phyloP scores from a whole-genome alignment of 2,329 filamentous ascomycete species.

The Xylaria sp. region DNA sequence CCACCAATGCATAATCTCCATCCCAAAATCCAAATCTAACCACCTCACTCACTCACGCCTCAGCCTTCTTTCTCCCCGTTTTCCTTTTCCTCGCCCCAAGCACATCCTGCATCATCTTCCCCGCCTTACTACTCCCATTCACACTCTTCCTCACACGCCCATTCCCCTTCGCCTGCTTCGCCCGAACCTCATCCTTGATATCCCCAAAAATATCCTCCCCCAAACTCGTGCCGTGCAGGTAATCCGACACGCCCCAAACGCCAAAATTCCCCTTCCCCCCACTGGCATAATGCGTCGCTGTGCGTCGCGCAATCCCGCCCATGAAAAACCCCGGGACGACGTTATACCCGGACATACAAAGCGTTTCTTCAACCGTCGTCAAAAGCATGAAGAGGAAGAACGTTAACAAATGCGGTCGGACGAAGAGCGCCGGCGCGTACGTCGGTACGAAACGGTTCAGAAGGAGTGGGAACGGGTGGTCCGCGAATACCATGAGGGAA shows the following conservation, averaged over 20 bases:
- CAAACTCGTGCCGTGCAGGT: slow-evolving; percentile 51
- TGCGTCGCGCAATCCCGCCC: slow-evolving; percentile 44
- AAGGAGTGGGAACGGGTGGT: slow-evolving; percentile 62
- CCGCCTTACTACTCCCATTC: slow-evolving; percentile 23
- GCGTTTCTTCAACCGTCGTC: slow-evolving; percentile 60
- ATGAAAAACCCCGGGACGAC: slow-evolving; percentile 50
- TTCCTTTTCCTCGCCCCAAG: not conserved
- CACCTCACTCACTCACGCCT: not conserved
- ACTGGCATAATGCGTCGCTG: slow-evolving; percentile 50
- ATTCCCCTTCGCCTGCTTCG: slow-evolving; percentile 45
- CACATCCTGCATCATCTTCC: not conserved
- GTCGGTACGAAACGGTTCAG: slow-evolving; percentile 59
- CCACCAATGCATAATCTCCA: too few species aligned
- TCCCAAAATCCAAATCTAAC: not conserved
- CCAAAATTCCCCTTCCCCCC: slow-evolving; percentile 56
- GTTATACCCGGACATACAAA: slow-evolving; percentile 64
- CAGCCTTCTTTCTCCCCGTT: not conserved
- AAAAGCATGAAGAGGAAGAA: slow-evolving; percentile 61
- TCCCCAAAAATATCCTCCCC: slow-evolving; percentile 51
- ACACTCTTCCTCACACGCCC: slow-evolving; percentile 32
- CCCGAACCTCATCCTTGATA: slow-evolving; percentile 49
- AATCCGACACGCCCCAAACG: slow-evolving; percentile 58
- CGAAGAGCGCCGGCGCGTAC: slow-evolving; percentile 58
- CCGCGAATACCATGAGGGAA: slow-evolving; percentile 58
- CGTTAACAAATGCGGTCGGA: slow-evolving; percentile 67